phyloP scores from a whole-genome alignment of 176 grass and related monocot species.

The Themeda triandra region DNA sequence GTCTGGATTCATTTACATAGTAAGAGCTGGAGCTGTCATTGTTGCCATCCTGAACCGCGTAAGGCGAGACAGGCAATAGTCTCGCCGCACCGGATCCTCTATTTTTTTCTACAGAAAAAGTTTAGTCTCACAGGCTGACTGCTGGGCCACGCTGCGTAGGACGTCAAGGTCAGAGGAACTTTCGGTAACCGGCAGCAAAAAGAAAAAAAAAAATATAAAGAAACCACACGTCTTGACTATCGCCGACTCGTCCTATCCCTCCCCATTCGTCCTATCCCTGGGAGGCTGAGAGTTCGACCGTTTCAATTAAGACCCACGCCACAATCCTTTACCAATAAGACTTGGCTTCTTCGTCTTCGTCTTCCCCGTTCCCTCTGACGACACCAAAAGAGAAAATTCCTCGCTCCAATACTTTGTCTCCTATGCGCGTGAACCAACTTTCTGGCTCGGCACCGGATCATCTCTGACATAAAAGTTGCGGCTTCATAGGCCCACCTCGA shows the following conservation, averaged over 20 bases:
- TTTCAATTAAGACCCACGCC: slow-evolving; percentile 15
- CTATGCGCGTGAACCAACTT: background rate
- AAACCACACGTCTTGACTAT: no score
- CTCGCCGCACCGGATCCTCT: background rate
- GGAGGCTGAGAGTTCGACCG: slow-evolving; percentile 4
- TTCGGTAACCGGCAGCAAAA: background rate
- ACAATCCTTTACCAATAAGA: slow-evolving; percentile 1
- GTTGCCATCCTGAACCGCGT: background rate
- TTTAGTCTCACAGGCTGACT: slow-evolving; percentile 16
- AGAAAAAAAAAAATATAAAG: background rate
- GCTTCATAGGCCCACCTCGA: background rate
- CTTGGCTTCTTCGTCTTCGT: slow-evolving; percentile 14
- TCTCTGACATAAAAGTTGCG: slow-evolving; percentile 2
- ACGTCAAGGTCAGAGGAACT: slow-evolving; percentile 11
- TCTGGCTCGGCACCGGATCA: background rate
- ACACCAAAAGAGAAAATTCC: background rate
- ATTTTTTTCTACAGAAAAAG: no score
- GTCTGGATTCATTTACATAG: background rate
- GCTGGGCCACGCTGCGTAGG: slow-evolving; percentile 2
- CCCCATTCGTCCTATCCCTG: background rate
- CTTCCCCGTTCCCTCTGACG: background rate
- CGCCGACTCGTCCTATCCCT: no score
- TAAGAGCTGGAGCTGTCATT: background rate
- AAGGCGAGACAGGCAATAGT: background rate
- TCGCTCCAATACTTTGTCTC: background rate